These are phyloP conservation scores for Poa annua DNA, from an alignment of 176 grass and related monocot species.

Conservation along the genomic window DNA sequence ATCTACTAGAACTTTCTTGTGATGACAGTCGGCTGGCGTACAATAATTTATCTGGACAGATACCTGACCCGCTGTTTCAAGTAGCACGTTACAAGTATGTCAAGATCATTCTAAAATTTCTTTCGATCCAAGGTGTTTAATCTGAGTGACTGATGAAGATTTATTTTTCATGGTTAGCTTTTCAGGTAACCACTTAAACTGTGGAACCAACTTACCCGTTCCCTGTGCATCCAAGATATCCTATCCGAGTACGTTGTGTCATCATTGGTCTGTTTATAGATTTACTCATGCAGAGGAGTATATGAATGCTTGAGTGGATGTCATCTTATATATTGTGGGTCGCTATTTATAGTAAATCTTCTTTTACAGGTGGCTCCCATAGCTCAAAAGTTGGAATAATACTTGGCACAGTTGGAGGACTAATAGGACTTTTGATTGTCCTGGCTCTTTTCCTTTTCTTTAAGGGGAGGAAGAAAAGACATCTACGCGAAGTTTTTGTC, in stretches of 20 bases:
- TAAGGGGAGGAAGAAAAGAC: constrained; percentile 66
- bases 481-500: constrained; percentile 76
- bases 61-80: constrained; percentile 81
- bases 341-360: neutral
- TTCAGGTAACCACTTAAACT: constrained; percentile 87
- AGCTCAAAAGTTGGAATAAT: constrained; percentile 81
- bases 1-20: constrained; percentile 36
- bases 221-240: constrained; percentile 71
- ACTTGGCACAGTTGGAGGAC: constrained; percentile 74
- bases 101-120: constrained; percentile 28
- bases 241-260: constrained; percentile 65
- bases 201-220: constrained; percentile 71
- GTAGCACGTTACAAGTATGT: constrained; percentile 96
- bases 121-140: neutral
- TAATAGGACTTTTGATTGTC: constrained; percentile 63
- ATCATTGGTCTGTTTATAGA: neutral
- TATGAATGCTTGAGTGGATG: neutral
- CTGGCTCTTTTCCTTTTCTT: constrained; percentile 70
- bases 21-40: constrained; percentile 77
- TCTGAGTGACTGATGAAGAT: constrained; percentile 46
- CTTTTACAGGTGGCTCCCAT: constrained; percentile 59
- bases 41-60: constrained; percentile 85
- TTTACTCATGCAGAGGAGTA: neutral
- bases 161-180: constrained; percentile 67
- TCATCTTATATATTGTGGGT: neutral